phyloP scores from a whole-genome alignment of 2,329 filamentous ascomycete species.

The Aspergillus sergii region DNA sequence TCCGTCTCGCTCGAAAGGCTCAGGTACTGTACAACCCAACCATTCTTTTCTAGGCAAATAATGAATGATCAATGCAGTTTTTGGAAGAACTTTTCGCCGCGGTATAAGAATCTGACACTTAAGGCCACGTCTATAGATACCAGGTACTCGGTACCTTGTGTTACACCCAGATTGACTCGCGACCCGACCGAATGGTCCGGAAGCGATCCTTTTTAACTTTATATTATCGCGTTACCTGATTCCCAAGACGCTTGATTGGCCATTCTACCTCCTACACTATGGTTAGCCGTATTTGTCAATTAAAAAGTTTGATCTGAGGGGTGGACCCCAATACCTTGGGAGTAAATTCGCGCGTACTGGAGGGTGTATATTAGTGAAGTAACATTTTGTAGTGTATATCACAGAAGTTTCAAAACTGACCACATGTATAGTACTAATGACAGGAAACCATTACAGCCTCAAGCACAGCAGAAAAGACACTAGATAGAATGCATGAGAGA shows the following conservation, averaged over 20 bases:
- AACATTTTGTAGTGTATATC: not conserved
- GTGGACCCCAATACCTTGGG: not conserved
- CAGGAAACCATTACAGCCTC: not conserved
- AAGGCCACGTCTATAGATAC: not conserved
- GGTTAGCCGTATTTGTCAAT: not conserved
- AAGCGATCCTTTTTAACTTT: constrained; percentile 1
- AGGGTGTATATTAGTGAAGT: not conserved
- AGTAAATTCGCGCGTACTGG: not conserved
- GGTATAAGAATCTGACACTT: not conserved
- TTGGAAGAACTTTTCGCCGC: not conserved
- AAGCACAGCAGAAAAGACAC: not conserved
- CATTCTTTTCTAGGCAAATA: not conserved
- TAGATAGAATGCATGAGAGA: not conserved
- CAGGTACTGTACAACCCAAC: not conserved
- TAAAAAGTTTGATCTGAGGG: not conserved
- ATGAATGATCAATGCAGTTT: not conserved
- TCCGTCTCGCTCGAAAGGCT: not conserved
- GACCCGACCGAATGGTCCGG: constrained; percentile 1
- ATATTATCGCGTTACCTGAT: not conserved
- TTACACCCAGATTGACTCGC: not conserved
- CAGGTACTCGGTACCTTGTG: constrained; percentile 1
- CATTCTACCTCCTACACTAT: not conserved
- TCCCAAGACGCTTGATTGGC: not conserved
- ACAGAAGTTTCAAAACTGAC: not conserved
- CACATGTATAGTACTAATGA: not conserved